These are phyloP conservation scores for Cyanidium caldarium DNA, from an alignment of 23 red algal genomes.

Conservation along the genomic window DNA sequence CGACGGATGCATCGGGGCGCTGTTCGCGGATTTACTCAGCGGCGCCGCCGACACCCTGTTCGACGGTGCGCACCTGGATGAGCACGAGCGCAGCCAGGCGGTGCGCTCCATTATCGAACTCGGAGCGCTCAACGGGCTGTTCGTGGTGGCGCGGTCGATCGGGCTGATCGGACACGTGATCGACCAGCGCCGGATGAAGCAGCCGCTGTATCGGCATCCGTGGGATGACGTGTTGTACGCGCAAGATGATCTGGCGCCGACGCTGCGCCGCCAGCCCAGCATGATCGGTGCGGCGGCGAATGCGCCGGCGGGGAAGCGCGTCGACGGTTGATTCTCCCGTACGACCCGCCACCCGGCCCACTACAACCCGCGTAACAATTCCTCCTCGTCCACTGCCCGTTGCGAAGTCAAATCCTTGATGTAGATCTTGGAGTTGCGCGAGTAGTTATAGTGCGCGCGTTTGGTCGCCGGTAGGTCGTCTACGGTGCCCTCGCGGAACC, in stretches of 20 bases:
- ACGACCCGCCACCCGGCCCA: not conserved
- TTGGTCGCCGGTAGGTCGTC: slow-evolving; percentile 43
- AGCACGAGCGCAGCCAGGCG: slow-evolving; percentile 23
- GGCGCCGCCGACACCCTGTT: slow-evolving; percentile 6
- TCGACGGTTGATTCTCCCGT: too few species aligned
- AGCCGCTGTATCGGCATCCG: slow-evolving; percentile 95
- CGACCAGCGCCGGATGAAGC: slow-evolving; percentile 92
- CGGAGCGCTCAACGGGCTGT: slow-evolving; percentile 84
- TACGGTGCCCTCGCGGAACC: slow-evolving; percentile 44
- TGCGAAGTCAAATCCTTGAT: slow-evolving; percentile 31
- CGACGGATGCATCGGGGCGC: slow-evolving; percentile 84
- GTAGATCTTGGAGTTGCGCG: slow-evolving; percentile 66
- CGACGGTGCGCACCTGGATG: slow-evolving; percentile 1
- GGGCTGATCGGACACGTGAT: slow-evolving; percentile 93
- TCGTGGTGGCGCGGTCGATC: slow-evolving; percentile 74
- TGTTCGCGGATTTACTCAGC: slow-evolving; percentile 76
- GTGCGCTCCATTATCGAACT: slow-evolving; percentile 82
- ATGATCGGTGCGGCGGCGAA: too few species aligned
- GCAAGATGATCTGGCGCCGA: not conserved
- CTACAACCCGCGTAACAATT: not conserved
- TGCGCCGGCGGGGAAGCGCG: too few species aligned
- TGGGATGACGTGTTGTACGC: slow-evolving; percentile 98
- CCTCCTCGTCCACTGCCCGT: not conserved
- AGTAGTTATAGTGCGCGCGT: slow-evolving; percentile 33
- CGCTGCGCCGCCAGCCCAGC: not conserved